Conservation (phyloP, 768 basidiomycete genomes). For the Panaeolus cyanescens region DNA sequence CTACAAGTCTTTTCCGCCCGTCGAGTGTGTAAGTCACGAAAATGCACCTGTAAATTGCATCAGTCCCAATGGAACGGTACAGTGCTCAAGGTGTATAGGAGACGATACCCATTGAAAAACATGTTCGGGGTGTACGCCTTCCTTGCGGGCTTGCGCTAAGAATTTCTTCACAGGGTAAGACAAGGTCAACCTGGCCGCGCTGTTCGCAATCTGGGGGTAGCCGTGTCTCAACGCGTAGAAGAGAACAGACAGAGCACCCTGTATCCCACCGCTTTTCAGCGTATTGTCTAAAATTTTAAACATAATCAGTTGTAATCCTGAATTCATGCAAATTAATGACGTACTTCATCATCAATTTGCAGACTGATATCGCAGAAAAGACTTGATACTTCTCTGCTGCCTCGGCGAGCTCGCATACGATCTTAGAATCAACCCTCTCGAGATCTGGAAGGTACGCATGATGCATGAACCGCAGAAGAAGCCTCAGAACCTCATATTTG, state of each 20-base stretch:
- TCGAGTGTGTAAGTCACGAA: too few species aligned
- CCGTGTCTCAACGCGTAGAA: neutral
- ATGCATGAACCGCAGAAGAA: conserved; percentile 14
- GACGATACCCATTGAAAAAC: neutral
- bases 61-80: too few species aligned
- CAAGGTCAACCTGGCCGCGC: neutral
- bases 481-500: neutral
- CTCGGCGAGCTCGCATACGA: conserved; percentile 10
- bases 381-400: conserved; percentile 18
- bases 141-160: neutral
- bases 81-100: too few species aligned
- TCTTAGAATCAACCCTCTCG: neutral
- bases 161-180: neutral
- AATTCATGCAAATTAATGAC: too few species aligned
- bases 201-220: neutral
- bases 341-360: conserved; percentile 13
- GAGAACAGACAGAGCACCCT: neutral
- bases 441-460: conserved; percentile 10
- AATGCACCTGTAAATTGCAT: too few species aligned
- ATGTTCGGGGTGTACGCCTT: neutral
- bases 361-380: conserved; percentile 14
- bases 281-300: too few species aligned
- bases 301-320: too few species aligned
- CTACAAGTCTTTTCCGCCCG: too few species aligned
- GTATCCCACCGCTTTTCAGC: too few species aligned